These are phyloP conservation scores for Colletotrichum destructivum DNA, from an alignment of 2,329 filamentous ascomycete species.

Conservation along the genomic window DNA sequence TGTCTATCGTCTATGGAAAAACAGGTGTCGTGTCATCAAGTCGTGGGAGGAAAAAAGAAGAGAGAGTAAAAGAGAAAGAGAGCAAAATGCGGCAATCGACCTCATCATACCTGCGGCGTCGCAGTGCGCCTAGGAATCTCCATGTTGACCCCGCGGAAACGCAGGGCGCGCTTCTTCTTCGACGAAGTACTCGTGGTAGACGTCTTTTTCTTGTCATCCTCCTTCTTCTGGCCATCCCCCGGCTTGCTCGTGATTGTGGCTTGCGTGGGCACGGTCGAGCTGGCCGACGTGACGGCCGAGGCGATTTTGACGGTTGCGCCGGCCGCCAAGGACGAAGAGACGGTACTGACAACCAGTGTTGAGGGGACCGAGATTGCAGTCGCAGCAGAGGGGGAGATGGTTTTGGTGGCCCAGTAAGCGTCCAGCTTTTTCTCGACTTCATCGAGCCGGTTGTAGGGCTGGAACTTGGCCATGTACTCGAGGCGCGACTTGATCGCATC, in stretches of 20 bases:
- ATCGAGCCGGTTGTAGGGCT: constrained; percentile 53
- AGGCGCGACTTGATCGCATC: constrained; percentile 49
- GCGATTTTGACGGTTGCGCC: background rate
- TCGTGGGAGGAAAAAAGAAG: background rate
- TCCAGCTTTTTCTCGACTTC: constrained; percentile 50
- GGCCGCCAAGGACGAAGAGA: background rate
- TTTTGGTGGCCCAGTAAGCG: constrained; percentile 49
- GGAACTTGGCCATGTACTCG: constrained; percentile 50
- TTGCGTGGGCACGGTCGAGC: constrained; percentile 13
- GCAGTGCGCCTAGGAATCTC: constrained; percentile 32
- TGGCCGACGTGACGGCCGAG: background rate
- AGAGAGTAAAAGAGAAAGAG: too few relatives aligned
- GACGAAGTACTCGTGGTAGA: constrained; percentile 1
- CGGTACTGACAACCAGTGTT: constrained; percentile 1
- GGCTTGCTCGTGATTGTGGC: constrained; percentile 23
- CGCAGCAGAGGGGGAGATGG: background rate
- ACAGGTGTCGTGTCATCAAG: constrained; percentile 1
- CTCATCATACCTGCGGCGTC: constrained; percentile 18
- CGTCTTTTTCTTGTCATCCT: constrained; percentile 18
- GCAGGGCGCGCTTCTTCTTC: constrained; percentile 30
- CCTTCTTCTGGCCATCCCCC: constrained; percentile 21
- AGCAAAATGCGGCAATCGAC: background rate
- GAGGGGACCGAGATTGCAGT: background rate
- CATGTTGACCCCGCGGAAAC: constrained; percentile 23
- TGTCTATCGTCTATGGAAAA: constrained; percentile 22